Evolutionary conservation across 306 rosid genomes (phyloP).

Genomic region (Prunus mira): DNA sequence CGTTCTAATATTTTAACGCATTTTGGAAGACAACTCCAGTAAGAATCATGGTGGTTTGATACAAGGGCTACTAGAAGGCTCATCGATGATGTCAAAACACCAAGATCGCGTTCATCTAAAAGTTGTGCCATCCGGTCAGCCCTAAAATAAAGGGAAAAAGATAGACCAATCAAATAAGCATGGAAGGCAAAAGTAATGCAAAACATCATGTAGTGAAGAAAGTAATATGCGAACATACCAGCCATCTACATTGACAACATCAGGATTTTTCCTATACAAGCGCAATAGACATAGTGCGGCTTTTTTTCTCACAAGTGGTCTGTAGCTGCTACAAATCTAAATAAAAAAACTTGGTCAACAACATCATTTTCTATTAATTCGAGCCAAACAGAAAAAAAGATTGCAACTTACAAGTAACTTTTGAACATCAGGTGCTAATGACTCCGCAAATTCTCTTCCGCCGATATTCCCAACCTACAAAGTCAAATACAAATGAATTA

Average conservation of each 20-base stretch:
- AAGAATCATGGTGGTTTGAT: constrained; percentile 80
- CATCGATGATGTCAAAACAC: constrained; percentile 96
- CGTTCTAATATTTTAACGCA: constrained; percentile 92
- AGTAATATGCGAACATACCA: constrained; percentile 58
- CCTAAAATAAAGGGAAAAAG: constrained; percentile 45
- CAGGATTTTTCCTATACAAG: constrained; percentile 95
- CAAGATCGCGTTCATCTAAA: constrained; percentile 97
- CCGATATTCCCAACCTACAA: constrained; percentile 98
- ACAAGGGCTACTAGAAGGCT: constrained; percentile 98
- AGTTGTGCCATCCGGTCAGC: constrained; percentile 99
- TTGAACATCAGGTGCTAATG: constrained; percentile 97
- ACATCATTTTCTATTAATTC: constrained; percentile 21
- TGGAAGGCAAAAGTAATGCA: constrained; percentile 4
- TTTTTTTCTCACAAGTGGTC: constrained; percentile 97
- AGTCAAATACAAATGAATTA: constrained; percentile 19
- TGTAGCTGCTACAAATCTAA: constrained; percentile 95
- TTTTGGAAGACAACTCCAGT: constrained; percentile 98
- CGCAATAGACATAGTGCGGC: constrained; percentile 97
- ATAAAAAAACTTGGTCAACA: constrained; percentile 34
- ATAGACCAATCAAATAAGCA: constrained; percentile 20
- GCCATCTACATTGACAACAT: constrained; percentile 98
- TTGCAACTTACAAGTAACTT: constrained; percentile 76
- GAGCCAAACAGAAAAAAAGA: constrained; percentile 6
- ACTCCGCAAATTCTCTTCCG: constrained; percentile 99
- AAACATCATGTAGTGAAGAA: constrained; percentile 23